Evolutionary conservation across 2,329 filamentous ascomycete species (phyloP), one percentile per base, ranked within the genome.

Genomic region (Apiospora aurea): DNA sequence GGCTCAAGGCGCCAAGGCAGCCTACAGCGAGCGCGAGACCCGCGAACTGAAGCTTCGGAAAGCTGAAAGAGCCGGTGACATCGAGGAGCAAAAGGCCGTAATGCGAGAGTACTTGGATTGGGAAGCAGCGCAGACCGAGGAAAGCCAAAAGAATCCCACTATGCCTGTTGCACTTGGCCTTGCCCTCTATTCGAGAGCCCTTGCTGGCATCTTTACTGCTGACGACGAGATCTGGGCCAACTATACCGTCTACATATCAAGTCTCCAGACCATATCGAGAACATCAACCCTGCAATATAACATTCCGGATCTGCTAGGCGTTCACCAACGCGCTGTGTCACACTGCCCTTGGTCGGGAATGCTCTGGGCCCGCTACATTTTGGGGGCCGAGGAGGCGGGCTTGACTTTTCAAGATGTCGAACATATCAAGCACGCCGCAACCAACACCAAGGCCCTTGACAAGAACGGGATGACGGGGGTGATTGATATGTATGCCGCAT

Each of bases 291-390:
- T 70, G 13, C 69, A 70, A 34, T 64, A 71, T 75, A 82, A 78
- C 71, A 82, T 80, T 71, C 87, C 81, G 26, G 84, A 85, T 71
- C 82, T 93, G 49, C 87, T 97, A 13, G 89, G 94, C 67, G 88
- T 96, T 8, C 86, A 97, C 2, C 91, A 94, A 77, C 90, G 95
- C 75, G 95, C 94, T 16, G 96, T 95, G 13, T 89, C 92, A 61
- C 96, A 98, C 81, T 97, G 96, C 77, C 95, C 96, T 1, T 97
- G 95, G 93, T 97, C 95, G 8, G 96, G 96, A 21, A 88, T 90
- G 41, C 87, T 99, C 8, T 99, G 96, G 96, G 94, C 94, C 8
- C 91, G 96, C 75, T 95, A 95, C 75, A 92, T 99, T 38, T 83
- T 98, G 70, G 92, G 91, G 26, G 93, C 94, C 4, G 96, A 98